Evolutionary conservation across 495 filamentous ascomycete species (phyloP).

Genomic region (Podospora tetraspora): DNA sequence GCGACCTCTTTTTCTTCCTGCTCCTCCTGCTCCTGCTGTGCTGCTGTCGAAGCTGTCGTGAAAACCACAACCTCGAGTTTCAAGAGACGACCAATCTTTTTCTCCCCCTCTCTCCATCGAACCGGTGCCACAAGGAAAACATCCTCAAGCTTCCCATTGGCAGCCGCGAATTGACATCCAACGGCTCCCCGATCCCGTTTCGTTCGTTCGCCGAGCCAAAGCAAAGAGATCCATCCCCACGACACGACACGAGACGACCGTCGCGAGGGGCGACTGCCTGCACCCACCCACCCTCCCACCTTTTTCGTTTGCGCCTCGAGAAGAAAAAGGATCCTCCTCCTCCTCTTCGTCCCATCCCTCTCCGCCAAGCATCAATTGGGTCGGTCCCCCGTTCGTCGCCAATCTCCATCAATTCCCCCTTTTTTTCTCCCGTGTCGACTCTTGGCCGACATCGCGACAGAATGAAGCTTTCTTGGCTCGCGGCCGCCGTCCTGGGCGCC

Average conservation of each 20-base stretch:
- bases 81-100: neutral
- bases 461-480: constrained; percentile 34
- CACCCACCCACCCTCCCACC: neutral
- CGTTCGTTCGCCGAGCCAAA: neutral
- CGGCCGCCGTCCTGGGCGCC: constrained; percentile 32
- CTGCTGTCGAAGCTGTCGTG: neutral
- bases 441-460: neutral
- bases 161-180: neutral
- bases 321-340: neutral
- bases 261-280: neutral
- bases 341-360: neutral
- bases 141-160: neutral
- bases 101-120: neutral
- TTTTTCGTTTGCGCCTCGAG: neutral
- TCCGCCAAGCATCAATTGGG: neutral
- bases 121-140: neutral
- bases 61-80: neutral
- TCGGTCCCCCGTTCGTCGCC: neutral
- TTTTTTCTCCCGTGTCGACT: neutral
- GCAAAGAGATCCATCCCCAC: neutral
- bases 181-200: neutral
- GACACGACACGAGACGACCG: neutral
- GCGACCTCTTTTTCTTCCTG: neutral
- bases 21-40: neutral
- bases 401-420: neutral